Conservation (phyloP, 352 stramenopile species). For the Phytophthora pluvialis region DNA sequence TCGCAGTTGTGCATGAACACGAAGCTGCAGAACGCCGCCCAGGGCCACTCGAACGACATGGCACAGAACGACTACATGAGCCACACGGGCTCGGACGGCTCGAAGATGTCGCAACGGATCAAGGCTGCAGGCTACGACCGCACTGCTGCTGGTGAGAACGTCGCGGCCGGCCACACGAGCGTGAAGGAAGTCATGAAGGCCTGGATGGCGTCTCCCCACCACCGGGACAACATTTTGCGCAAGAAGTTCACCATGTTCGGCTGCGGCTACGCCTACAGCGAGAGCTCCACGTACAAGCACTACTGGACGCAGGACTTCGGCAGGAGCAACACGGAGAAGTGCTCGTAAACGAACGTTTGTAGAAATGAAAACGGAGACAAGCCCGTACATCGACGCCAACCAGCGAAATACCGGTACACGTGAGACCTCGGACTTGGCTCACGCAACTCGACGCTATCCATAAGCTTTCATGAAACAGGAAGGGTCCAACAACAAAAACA, state of each 20-base stretch:
- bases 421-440: too few species aligned
- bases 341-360: slow-evolving; percentile 15
- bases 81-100: slow-evolving; percentile 55
- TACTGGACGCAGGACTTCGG: slow-evolving; percentile 76
- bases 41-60: slow-evolving; percentile 51
- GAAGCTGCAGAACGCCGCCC: slow-evolving; percentile 37
- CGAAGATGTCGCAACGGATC: slow-evolving; percentile 46
- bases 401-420: neutral
- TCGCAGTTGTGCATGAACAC: slow-evolving; percentile 47
- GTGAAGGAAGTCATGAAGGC: slow-evolving; percentile 52
- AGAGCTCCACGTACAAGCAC: slow-evolving; percentile 42
- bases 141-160: slow-evolving; percentile 60
- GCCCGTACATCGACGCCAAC: neutral
- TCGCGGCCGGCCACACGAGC: slow-evolving; percentile 49
- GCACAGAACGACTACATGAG: slow-evolving; percentile 55
- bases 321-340: slow-evolving; percentile 30
- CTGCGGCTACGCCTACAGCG: slow-evolving; percentile 41
- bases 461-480: too few species aligned
- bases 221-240: slow-evolving; percentile 58
- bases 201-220: slow-evolving; percentile 60
- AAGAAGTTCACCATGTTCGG: slow-evolving; percentile 45
- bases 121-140: slow-evolving; percentile 47
- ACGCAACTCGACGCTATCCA: too few species aligned
- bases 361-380: neutral
- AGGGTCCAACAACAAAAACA: too few species aligned